Conservation (phyloP, 208 protist species). For the Acanthamoeba quina region DNA sequence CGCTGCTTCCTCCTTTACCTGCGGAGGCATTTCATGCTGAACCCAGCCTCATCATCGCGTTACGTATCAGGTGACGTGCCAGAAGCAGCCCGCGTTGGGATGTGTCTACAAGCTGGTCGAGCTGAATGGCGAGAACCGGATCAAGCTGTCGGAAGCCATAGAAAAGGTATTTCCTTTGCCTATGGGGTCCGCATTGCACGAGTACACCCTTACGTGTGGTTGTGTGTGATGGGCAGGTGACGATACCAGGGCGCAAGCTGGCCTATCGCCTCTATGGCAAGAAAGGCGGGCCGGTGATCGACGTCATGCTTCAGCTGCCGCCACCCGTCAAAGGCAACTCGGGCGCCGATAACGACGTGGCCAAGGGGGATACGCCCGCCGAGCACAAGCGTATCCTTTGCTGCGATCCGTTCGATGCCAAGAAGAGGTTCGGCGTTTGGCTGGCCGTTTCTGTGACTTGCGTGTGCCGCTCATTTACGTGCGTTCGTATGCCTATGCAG, state of each 20-base stretch:
- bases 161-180: not conserved
- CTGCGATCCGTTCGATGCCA: constrained; percentile 52
- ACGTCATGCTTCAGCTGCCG: constrained; percentile 40
- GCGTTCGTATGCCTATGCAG: not conserved
- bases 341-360: not conserved
- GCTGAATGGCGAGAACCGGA: constrained; percentile 89
- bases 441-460: too few relatives aligned
- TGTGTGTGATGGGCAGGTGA: not conserved
- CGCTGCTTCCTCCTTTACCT: not conserved
- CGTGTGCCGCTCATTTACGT: not conserved
- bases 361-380: not conserved
- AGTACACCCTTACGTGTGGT: not conserved
- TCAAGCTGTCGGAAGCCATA: constrained; percentile 90
- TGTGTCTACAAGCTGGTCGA: constrained; percentile 95
- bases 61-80: constrained; percentile 85
- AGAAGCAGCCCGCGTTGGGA: constrained; percentile 93
- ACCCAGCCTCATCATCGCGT: not conserved
- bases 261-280: constrained; percentile 41
- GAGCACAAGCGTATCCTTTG: constrained; percentile 34
- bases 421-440: not conserved
- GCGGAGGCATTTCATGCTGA: not conserved
- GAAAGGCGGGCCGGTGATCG: constrained; percentile 17
- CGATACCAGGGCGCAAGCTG: constrained; percentile 30
- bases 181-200: too few relatives aligned
- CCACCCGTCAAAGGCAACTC: not conserved